These are phyloP conservation scores for Trichosporon sp. DNA, from an alignment of 1,284 basidiomycete genomes.

Conservation along the genomic window DNA sequence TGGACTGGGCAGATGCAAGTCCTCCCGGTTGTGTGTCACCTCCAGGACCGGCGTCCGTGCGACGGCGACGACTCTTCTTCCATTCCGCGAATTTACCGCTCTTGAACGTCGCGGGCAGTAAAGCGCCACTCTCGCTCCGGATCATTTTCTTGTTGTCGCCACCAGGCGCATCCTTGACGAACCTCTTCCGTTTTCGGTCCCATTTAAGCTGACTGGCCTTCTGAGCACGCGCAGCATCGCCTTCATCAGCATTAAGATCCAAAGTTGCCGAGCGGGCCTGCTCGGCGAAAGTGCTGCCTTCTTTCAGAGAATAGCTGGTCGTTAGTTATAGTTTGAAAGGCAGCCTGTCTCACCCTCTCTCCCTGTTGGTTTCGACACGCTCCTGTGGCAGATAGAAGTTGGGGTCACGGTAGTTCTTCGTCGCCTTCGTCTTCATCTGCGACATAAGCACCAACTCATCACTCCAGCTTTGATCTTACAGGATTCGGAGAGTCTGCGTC, in stretches of 20 bases:
- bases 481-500: background rate
- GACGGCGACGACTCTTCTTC: slow-evolving; percentile 52
- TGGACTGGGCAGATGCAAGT: background rate
- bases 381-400: slow-evolving; percentile 89
- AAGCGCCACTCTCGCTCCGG: slow-evolving; percentile 83
- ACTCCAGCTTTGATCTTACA: slow-evolving; percentile 16
- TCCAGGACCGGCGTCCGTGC: background rate
- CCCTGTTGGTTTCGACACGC: slow-evolving; percentile 76
- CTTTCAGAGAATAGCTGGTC: slow-evolving; percentile 72
- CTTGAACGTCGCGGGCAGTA: slow-evolving; percentile 88
- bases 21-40: background rate
- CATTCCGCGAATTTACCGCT: slow-evolving; percentile 94
- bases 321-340: background rate
- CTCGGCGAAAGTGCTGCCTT: slow-evolving; percentile 76
- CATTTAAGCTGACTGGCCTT: slow-evolving; percentile 67
- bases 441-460: background rate
- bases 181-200: slow-evolving; percentile 97
- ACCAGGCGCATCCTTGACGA: slow-evolving; percentile 74
- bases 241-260: slow-evolving; percentile 80
- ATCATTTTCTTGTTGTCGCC: slow-evolving; percentile 93
- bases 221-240: slow-evolving; percentile 60
- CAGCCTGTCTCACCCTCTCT: slow-evolving; percentile 68
- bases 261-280: slow-evolving; percentile 77
- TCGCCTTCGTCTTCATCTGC: background rate
- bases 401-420: slow-evolving; percentile 63